Evolutionary conservation across 1,139 yeast genomes (phyloP).

Genomic region (Blastobotrys niveus): DNA sequence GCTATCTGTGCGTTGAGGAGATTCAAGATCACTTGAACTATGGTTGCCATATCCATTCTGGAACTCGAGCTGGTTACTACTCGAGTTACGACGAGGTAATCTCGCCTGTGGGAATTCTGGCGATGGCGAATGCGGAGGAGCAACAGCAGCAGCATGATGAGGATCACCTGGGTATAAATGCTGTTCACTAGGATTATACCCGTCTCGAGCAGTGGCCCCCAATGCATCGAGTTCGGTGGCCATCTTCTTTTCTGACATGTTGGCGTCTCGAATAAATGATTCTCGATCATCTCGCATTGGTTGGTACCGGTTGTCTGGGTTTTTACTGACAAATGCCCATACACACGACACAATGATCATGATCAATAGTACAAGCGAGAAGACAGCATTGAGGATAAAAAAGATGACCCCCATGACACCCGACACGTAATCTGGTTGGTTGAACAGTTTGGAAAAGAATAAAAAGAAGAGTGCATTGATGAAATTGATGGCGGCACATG

Average conservation of each 20-base stretch:
- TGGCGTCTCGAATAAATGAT: slow-evolving; percentile 67
- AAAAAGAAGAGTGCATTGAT: slow-evolving; percentile 54
- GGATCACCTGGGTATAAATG: slow-evolving; percentile 5
- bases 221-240: slow-evolving; percentile 77
- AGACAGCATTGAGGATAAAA: slow-evolving; percentile 81
- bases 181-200: slow-evolving; percentile 19
- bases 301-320: slow-evolving; percentile 93
- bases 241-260: slow-evolving; percentile 29
- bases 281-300: slow-evolving; percentile 97
- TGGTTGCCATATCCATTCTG: neutral
- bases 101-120: slow-evolving; percentile 24
- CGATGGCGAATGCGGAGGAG: slow-evolving; percentile 6
- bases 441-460: slow-evolving; percentile 81
- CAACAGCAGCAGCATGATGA: slow-evolving; percentile 8
- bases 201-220: slow-evolving; percentile 78
- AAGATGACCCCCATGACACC: slow-evolving; percentile 92
- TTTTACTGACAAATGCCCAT: slow-evolving; percentile 75
- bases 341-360: slow-evolving; percentile 85
- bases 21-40: slow-evolving; percentile 7
- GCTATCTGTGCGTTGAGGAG: slow-evolving; percentile 13
- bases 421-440: slow-evolving; percentile 78
- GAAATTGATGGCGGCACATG: slow-evolving; percentile 71
- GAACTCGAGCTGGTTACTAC: slow-evolving; percentile 3
- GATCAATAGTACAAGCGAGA: slow-evolving; percentile 74
- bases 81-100: slow-evolving; percentile 18